A percentile compares a stretch with the other conserved stretches of the same genome.
Evolutionary conservation across 2,329 filamentous ascomycete species (phyloP).

Genomic region (Paracorniculantispora psalliotae): DNA sequence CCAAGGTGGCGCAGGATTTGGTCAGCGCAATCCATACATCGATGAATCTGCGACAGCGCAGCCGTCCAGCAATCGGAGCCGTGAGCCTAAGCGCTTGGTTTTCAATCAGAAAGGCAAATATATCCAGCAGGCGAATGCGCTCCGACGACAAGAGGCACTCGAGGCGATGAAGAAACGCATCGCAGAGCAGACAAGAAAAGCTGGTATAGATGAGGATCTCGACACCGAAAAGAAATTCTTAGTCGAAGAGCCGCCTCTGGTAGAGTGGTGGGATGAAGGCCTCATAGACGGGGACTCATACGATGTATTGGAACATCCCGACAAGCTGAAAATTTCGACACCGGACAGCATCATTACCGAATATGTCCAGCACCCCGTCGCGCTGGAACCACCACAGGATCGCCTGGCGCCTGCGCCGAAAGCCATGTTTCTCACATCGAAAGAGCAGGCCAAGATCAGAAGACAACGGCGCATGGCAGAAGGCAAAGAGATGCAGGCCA

Average conservation of each 20-base stretch:
- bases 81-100: conserved; percentile 69
- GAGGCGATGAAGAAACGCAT: conserved; percentile 95
- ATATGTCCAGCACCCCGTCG: conserved; percentile 89
- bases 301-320: conserved; percentile 59
- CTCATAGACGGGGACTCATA: conserved; percentile 73
- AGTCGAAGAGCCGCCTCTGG: conserved; percentile 74
- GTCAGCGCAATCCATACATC: conserved; percentile 68
- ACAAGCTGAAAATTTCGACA: conserved; percentile 66
- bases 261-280: conserved; percentile 98
- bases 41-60: conserved; percentile 63
- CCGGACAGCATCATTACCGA: conserved; percentile 84
- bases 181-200: conserved; percentile 78
- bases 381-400: conserved; percentile 87
- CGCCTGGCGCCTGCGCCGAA: conserved; percentile 74
- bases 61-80: conserved; percentile 51
- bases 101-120: conserved; percentile 98
- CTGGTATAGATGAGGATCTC: conserved; percentile 87
- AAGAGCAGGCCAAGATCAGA: conserved; percentile 86
- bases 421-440: conserved; percentile 84
- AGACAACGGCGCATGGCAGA: conserved; percentile 88
- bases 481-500: conserved; percentile 92
- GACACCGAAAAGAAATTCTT: conserved; percentile 87
- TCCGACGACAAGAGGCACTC: conserved; percentile 79
- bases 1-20: conserved; percentile 12
- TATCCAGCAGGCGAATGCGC: conserved; percentile 85